These are phyloP conservation scores for Jimgerdemannia lactiflua DNA, from an alignment of 192 early-diverging fungal genomes.

Conservation along the genomic window DNA sequence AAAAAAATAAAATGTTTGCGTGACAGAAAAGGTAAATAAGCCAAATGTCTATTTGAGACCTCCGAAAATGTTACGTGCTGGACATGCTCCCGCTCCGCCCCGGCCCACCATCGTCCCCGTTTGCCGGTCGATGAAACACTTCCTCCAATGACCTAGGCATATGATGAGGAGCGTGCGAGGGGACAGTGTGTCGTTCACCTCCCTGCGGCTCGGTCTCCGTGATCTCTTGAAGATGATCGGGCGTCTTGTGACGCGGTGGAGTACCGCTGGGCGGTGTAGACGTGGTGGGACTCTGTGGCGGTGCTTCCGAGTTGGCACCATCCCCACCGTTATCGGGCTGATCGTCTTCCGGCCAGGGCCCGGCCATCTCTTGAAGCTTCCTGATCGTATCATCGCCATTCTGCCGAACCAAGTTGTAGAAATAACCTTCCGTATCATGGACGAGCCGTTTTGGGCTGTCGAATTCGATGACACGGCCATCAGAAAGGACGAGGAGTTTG, in stretches of 20 bases:
- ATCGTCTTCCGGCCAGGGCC: background rate
- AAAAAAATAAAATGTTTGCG: background rate
- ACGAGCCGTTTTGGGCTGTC: slow-evolving; percentile 64
- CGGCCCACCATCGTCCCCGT: background rate
- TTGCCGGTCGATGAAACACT: background rate
- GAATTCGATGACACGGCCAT: slow-evolving; percentile 68
- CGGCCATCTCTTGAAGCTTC: background rate
- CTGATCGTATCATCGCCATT: background rate
- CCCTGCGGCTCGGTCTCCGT: background rate
- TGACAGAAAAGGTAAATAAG: background rate
- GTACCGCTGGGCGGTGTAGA: background rate
- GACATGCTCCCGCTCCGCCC: background rate
- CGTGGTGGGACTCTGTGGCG: background rate
- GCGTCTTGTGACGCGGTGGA: background rate
- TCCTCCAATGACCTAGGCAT: background rate
- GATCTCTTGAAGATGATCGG: background rate
- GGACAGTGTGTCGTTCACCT: background rate
- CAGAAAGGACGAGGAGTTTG: slow-evolving; percentile 72
- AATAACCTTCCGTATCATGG: slow-evolving; percentile 34
- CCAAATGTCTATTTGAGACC: background rate
- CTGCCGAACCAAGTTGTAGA: slow-evolving; percentile 16
- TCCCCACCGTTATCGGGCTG: background rate
- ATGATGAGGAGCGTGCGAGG: background rate
- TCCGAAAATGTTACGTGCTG: background rate
- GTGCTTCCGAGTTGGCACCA: background rate